Evolutionary conservation across 1,139 yeast genomes (phyloP), one percentile per base, ranked within the genome.

Genomic region (Yamadazyma triangularis): DNA sequence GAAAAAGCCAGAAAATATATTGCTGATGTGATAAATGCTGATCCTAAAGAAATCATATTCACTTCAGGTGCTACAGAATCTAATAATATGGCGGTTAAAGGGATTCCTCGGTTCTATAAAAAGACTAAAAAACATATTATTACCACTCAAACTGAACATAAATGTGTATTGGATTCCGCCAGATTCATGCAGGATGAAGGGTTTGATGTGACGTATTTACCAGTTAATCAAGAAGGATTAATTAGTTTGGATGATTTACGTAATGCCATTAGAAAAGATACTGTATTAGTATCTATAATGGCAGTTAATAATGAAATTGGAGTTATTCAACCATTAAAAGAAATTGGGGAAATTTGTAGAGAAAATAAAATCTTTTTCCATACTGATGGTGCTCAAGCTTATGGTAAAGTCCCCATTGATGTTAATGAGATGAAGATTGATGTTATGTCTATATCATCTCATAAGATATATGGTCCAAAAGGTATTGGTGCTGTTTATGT

Each of bases 31-130:
- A 88, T 93, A 45, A 77, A 79, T 23, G 98, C 98, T 15, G 96
- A 91, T 55, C 88, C 97, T 29, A 91, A 89, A 64, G 98, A 93
- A 62, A 91, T 91, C 47, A 83, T 91, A 33, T 89, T 91, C 67
- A 91, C 97, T 1, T 83, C 95, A 4, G 99, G 99, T 38, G 99
- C 99, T 36, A 91, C 99, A 4, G 99, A 91, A 58, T 79, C 94
- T 27, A 91, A 91, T 63, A 91, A 93, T 56, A 85, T 87, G 87
- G 88, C 84, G 14, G 63, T 93, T 44, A 91, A 91, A 60, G 99
- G 98, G 51, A 95, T 91, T 21, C 93, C 96, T 7, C 73, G 96
- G 42, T 91, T 91, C 58, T 91, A 89, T 67, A 76, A 77, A 40
- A 85, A 83, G 51, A 82, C 93, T 28, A 91, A 91, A 64, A 83